phyloP scores from a whole-genome alignment of 306 rosid species.

The Quercus bicolor region DNA sequence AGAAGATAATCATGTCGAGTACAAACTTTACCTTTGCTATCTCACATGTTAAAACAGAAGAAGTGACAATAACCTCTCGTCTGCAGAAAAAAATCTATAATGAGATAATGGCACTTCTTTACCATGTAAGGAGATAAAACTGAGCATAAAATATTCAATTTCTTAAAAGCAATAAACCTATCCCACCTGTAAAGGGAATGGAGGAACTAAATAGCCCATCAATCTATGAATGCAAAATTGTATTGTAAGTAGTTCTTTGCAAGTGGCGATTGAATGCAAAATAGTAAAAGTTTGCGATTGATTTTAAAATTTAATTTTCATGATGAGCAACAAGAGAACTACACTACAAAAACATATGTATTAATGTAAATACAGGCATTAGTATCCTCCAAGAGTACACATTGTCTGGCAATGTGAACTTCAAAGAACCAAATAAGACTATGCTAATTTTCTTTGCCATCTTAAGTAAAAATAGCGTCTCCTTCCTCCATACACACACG shows the following conservation, averaged over 20 bases:
- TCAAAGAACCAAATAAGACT: neutral
- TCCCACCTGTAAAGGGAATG: neutral
- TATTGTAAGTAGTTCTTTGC: neutral
- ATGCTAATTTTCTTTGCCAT: neutral
- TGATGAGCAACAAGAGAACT: neutral
- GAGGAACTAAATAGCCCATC: neutral
- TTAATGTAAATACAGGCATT: neutral
- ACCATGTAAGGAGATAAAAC: slow-evolving; percentile 10
- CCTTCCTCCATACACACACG: no score
- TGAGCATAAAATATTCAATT: slow-evolving; percentile 17
- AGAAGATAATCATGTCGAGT: slow-evolving; percentile 16
- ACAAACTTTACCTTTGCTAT: slow-evolving; percentile 60
- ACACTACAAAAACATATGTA: neutral
- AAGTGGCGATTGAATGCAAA: neutral
- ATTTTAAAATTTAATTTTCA: neutral
- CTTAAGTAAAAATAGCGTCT: no score
- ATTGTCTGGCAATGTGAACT: neutral
- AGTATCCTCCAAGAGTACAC: neutral
- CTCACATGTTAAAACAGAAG: slow-evolving; percentile 87
- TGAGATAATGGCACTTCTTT: slow-evolving; percentile 16
- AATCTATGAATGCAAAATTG: neutral
- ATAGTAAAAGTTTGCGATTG: neutral
- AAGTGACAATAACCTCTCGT: slow-evolving; percentile 87
- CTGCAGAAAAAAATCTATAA: slow-evolving; percentile 38
- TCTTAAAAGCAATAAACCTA: neutral